These are phyloP conservation scores for Colletotrichum sp. DNA, from an alignment of 2,329 filamentous ascomycete genomes.

Conservation along the genomic window DNA sequence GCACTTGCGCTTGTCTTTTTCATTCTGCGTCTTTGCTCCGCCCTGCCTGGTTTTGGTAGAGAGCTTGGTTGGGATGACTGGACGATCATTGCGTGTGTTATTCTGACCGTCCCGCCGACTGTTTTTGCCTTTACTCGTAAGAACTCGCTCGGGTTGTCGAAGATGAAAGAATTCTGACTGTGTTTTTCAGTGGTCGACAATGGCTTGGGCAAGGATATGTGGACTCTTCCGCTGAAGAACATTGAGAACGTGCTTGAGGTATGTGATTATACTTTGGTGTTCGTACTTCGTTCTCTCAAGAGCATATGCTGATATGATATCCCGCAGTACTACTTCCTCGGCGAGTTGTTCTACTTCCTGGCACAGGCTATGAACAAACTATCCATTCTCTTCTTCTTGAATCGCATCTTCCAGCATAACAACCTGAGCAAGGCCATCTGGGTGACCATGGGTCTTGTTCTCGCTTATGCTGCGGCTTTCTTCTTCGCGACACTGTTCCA, in stretches of 20 bases:
- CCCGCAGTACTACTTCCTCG: conserved; percentile 29
- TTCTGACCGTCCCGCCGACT: conserved; percentile 29
- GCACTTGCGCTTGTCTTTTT: conserved; percentile 31
- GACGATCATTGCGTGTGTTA: conserved; percentile 33
- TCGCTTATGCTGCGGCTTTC: neutral
- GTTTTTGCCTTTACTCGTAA: neutral
- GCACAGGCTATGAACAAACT: conserved; percentile 33
- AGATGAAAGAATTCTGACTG: conserved; percentile 11
- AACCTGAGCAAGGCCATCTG: neutral
- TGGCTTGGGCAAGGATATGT: conserved; percentile 41
- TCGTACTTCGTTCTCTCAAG: conserved; percentile 21
- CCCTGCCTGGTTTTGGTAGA: conserved; percentile 26
- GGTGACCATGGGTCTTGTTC: neutral
- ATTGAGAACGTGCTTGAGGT: conserved; percentile 30
- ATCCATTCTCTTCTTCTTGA: conserved; percentile 34
- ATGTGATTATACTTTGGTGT: neutral
- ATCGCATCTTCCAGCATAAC: conserved; percentile 33
- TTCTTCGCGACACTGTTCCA: conserved; percentile 7
- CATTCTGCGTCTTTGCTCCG: conserved; percentile 30
- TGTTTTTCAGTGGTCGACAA: conserved; percentile 28
- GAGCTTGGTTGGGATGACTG: conserved; percentile 43
- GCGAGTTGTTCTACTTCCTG: conserved; percentile 34
- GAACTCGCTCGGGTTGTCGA: neutral
- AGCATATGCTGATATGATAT: rapidly evolving
- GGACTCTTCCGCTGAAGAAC: conserved; percentile 31